Evolutionary conservation across 495 filamentous ascomycete genomes (phyloP), one percentile per base, ranked within the genome.

Genomic region (Rusavskia elegans): DNA sequence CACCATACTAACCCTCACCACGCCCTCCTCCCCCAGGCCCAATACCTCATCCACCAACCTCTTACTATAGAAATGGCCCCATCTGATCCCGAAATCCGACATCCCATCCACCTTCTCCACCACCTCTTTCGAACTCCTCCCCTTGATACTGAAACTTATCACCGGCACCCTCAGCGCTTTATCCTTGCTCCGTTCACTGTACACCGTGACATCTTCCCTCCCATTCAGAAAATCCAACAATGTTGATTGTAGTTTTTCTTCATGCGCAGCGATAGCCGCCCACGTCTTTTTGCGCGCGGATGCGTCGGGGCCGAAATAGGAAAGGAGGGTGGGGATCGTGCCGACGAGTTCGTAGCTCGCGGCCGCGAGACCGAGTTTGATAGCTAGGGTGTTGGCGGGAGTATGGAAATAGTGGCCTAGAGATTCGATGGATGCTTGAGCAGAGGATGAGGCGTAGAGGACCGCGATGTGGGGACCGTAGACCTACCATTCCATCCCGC

Each of bases 331-430:
- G 0, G 80, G 78, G 25, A 89, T 73, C 20, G 71, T 66, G 44
- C 75, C 70, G 0, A 78, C 71, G 19, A 82, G 71, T 58, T 88
- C 84, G 65, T 87, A 86, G 62, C 70, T 77, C 7, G 76, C 69
- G 16, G 73, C 82, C 2, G 79, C 77, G 2, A 85, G 73, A 25
- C 77, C 82, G 23, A 86, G 66, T 63, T 85, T 84, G 25, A 80
- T 58, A 50, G 77, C 70, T 0, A 87, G 69, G 1, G 75, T 75
- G 37, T 64, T 53, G 10, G 63, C 65, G 7, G 36, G 25, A 19
- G 74, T 63, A 50, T 86, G 84, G 67, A 87, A 87, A 63, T 71
- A 84, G 63, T 86, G 82, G 6, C 74, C 80, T 3, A 86, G 65
- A 0, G 74, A 71, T 20, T 56, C 58, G 51, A 85, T 66, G 32